Conservation (phyloP, 768 basidiomycete species). For the Kwoniella botswanensis region DNA sequence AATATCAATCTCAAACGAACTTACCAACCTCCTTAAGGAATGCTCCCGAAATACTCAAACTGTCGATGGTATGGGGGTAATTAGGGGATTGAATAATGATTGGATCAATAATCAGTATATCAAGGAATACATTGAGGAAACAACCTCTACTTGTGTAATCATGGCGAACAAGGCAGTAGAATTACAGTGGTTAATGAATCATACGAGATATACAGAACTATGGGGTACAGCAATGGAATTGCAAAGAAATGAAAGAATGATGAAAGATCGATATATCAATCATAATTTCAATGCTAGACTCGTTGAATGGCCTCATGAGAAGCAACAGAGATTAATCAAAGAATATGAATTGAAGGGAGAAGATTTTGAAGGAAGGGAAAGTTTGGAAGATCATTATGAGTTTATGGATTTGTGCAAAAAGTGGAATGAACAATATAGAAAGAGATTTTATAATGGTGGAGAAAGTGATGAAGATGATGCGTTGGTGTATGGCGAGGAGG, state of each 20-base stretch:
- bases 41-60: neutral
- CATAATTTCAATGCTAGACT: neutral
- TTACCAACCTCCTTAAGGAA: neutral
- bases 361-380: constrained; percentile 2
- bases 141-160: neutral
- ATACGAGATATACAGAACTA: constrained; percentile 27
- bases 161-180: constrained; percentile 11
- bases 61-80: neutral
- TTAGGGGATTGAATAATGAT: neutral
- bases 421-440: neutral
- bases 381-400: constrained; percentile 8
- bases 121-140: constrained; percentile 4
- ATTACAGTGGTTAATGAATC: constrained; percentile 22
- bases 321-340: constrained; percentile 3
- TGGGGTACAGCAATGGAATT: constrained; percentile 9
- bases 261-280: constrained; percentile 3
- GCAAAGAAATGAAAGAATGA: constrained; percentile 11
- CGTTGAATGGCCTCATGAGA: neutral
- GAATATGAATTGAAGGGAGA: constrained; percentile 25
- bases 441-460: neutral
- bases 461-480: neutral
- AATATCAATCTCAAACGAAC: neutral
- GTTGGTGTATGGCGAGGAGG: constrained; percentile 8
- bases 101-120: constrained; percentile 4
- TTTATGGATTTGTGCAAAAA: constrained; percentile 1